Evolutionary conservation across 257 asterid species (phyloP).

Genomic region (Gentiana macrophylla): DNA sequence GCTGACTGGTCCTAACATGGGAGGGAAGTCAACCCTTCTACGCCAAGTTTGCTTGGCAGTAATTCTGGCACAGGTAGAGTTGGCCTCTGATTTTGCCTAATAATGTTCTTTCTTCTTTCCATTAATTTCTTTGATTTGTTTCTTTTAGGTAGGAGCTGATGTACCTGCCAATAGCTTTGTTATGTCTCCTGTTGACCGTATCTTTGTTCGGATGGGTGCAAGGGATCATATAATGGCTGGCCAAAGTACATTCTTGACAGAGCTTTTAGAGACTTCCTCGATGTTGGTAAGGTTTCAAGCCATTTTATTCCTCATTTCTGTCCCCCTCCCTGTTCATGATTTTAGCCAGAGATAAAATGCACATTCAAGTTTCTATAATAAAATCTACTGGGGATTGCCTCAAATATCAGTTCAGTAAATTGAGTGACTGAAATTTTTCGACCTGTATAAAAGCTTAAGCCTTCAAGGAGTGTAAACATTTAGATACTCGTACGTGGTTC

Average conservation of each 20-base stretch:
- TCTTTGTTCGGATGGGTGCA: constrained; percentile 99
- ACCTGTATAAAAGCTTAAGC: no score
- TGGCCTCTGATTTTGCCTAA: constrained; percentile 7
- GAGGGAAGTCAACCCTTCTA: constrained; percentile 94
- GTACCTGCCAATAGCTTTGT: constrained; percentile 78
- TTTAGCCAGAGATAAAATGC: neutral
- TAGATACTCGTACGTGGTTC: no score
- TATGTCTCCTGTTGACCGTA: constrained; percentile 68
- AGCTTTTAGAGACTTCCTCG: constrained; percentile 85
- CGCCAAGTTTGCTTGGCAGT: constrained; percentile 95
- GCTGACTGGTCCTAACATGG: constrained; percentile 99
- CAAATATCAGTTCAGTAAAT: no score
- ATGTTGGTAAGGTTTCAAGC: constrained; percentile 62
- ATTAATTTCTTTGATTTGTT: constrained; percentile 18
- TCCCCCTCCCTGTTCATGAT: neutral
- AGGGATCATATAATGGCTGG: constrained; percentile 96
- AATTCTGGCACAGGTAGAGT: constrained; percentile 82
- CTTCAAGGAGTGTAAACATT: no score
- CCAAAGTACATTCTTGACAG: constrained; percentile 93
- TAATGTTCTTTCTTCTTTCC: constrained; percentile 7
- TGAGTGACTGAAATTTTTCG: no score
- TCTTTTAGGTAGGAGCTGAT: constrained; percentile 78
- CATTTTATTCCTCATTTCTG: constrained; percentile 4
- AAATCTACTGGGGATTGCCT: neutral
- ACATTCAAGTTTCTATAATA: neutral